Evolutionary conservation across 116 monocot genomes (phyloP).

Genomic region (Zostera marina): DNA sequence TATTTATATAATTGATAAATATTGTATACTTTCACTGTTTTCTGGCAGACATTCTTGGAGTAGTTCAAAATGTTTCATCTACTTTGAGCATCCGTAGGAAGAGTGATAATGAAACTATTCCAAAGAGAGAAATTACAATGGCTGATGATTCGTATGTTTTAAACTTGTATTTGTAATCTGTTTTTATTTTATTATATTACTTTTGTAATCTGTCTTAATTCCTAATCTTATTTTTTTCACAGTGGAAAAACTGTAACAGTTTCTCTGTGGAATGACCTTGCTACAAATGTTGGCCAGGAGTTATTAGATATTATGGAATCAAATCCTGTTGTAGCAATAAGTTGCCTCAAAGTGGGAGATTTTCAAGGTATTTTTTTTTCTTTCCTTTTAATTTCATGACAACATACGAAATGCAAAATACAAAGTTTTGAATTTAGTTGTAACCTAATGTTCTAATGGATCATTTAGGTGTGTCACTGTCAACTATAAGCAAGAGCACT

Average conservation of each 20-base stretch:
- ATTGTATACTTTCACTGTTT: background rate
- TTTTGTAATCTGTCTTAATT: background rate
- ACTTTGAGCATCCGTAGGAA: conserved; percentile 78
- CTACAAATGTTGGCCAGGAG: conserved; percentile 62
- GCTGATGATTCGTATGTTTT: conserved; percentile 83
- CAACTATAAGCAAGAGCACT: conserved; percentile 68
- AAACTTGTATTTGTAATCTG: background rate
- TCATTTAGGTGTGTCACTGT: conserved; percentile 55
- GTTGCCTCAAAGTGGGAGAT: conserved; percentile 80
- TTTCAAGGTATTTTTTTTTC: conserved; percentile 50
- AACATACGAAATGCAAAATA: too few relatives aligned
- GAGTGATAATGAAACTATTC: conserved; percentile 77
- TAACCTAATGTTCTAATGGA: background rate
- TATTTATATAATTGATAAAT: background rate
- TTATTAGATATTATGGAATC: conserved; percentile 62
- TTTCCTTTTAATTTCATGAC: too few relatives aligned
- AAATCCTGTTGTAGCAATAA: conserved; percentile 69
- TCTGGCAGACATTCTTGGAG: conserved; percentile 60
- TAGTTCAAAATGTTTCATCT: conserved; percentile 72
- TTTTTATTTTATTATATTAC: background rate
- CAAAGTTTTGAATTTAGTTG: background rate
- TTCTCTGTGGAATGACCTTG: conserved; percentile 28
- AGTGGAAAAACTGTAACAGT: conserved; percentile 77
- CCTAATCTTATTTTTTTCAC: conserved; percentile 2
- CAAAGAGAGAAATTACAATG: conserved; percentile 83